Evolutionary conservation across 306 rosid genomes (phyloP).

Genomic region (Geum urbanum): DNA sequence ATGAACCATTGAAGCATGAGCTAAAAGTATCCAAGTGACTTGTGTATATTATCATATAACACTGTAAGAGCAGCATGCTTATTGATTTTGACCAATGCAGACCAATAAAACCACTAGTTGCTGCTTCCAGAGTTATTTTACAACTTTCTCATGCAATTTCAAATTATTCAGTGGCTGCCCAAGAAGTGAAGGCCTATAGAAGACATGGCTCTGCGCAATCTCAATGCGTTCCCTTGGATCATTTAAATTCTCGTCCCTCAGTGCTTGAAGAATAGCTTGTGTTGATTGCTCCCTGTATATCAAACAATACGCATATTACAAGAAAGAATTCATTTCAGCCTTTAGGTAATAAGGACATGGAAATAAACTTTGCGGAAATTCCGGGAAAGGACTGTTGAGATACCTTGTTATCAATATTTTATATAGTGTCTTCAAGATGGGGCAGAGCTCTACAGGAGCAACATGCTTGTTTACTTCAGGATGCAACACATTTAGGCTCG

Average conservation of each 20-base stretch:
- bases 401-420: constrained; percentile 78
- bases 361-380: constrained; percentile 11
- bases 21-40: constrained; percentile 1
- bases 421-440: constrained; percentile 81
- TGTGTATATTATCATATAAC: neutral
- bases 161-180: constrained; percentile 48
- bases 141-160: constrained; percentile 22
- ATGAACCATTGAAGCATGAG: neutral
- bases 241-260: constrained; percentile 84
- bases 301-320: constrained; percentile 11
- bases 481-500: constrained; percentile 77
- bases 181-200: constrained; percentile 87
- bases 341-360: neutral
- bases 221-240: constrained; percentile 93
- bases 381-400: neutral
- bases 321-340: neutral
- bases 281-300: constrained; percentile 69
- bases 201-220: constrained; percentile 86
- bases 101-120: constrained; percentile 1
- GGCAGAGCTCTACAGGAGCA: constrained; percentile 92
- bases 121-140: constrained; percentile 29
- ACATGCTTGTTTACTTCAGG: constrained; percentile 86
- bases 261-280: constrained; percentile 71
- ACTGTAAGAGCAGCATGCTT: constrained; percentile 18
- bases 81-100: constrained; percentile 15